These are phyloP conservation scores for Phylloporus rhodoxanthus DNA, from an alignment of 768 basidiomycete genomes.

Conservation along the genomic window DNA sequence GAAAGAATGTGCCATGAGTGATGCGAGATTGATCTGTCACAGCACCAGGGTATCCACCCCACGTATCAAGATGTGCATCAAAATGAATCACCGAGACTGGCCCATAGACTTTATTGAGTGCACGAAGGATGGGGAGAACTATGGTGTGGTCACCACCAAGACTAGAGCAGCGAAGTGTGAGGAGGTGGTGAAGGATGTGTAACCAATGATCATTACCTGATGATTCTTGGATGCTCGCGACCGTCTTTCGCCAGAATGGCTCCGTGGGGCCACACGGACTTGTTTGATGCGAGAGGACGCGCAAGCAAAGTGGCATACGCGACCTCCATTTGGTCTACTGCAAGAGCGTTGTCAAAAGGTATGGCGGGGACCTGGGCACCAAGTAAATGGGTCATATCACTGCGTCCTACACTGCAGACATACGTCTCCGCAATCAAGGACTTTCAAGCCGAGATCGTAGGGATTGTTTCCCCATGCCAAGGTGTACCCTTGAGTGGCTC, in stretches of 20 bases:
- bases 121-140: slow-evolving; percentile 79
- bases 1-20: slow-evolving; percentile 86
- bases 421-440: slow-evolving; percentile 85
- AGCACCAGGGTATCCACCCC: slow-evolving; percentile 27
- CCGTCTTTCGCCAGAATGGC: slow-evolving; percentile 48
- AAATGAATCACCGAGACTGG: slow-evolving; percentile 82
- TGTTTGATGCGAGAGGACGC: slow-evolving; percentile 38
- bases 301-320: slow-evolving; percentile 73
- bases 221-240: slow-evolving; percentile 63
- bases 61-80: slow-evolving; percentile 71
- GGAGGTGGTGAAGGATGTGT: neutral
- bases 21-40: slow-evolving; percentile 36
- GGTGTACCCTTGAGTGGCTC: slow-evolving; percentile 56
- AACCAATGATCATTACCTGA: slow-evolving; percentile 45
- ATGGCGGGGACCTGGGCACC: slow-evolving; percentile 57
- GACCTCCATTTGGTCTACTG: slow-evolving; percentile 61
- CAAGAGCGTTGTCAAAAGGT: slow-evolving; percentile 78
- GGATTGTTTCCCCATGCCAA: slow-evolving; percentile 70
- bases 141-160: slow-evolving; percentile 89
- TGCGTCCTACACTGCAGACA: neutral
- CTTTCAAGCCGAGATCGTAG: slow-evolving; percentile 47
- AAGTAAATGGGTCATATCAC: neutral
- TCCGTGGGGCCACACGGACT: slow-evolving; percentile 21
- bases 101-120: slow-evolving; percentile 67
- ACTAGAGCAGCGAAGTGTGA: slow-evolving; percentile 5